A percentile compares a stretch with the other conserved stretches of the same genome.
Conservation (phyloP, 148 eudicot species). For the Dianthus caryophyllus region DNA sequence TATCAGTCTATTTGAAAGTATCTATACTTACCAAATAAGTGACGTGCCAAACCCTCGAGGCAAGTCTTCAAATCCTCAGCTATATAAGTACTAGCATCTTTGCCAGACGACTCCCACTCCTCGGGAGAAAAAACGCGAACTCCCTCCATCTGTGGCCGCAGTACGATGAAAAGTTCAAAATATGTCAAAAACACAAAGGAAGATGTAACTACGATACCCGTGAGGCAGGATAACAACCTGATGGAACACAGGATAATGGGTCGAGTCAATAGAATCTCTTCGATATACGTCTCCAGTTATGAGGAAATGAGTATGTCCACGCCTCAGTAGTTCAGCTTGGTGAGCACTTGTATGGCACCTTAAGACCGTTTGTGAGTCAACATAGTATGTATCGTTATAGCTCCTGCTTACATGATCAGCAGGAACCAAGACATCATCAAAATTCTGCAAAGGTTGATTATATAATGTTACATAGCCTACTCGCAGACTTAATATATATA, state of each 20-base stretch:
- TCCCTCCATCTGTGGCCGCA: constrained; percentile 80
- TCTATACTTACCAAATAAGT: constrained; percentile 67
- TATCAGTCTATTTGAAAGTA: neutral
- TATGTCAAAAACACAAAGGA: neutral
- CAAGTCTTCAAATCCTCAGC: constrained; percentile 83
- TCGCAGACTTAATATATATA: too few species aligned
- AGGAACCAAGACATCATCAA: constrained; percentile 99
- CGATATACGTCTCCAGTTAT: constrained; percentile 98
- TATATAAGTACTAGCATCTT: constrained; percentile 63
- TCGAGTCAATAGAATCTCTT: constrained; percentile 92
- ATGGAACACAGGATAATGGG: constrained; percentile 97
- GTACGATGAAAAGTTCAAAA: constrained; percentile 2
- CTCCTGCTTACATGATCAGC: constrained; percentile 99
- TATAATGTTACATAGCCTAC: constrained; percentile 18
- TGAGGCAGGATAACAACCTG: constrained; percentile 49
- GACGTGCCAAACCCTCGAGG: constrained; percentile 98
- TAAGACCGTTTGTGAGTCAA: constrained; percentile 78
- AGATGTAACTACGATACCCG: neutral
- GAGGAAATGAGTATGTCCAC: constrained; percentile 78
- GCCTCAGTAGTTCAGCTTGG: constrained; percentile 87
- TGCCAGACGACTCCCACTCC: constrained; percentile 80
- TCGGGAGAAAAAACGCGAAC: constrained; percentile 68
- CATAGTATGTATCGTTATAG: constrained; percentile 94
- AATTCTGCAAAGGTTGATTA: constrained; percentile 66
- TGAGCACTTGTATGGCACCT: constrained; percentile 99